Conservation (phyloP, 768 basidiomycete species). For the Tricholoma furcatifolium region DNA sequence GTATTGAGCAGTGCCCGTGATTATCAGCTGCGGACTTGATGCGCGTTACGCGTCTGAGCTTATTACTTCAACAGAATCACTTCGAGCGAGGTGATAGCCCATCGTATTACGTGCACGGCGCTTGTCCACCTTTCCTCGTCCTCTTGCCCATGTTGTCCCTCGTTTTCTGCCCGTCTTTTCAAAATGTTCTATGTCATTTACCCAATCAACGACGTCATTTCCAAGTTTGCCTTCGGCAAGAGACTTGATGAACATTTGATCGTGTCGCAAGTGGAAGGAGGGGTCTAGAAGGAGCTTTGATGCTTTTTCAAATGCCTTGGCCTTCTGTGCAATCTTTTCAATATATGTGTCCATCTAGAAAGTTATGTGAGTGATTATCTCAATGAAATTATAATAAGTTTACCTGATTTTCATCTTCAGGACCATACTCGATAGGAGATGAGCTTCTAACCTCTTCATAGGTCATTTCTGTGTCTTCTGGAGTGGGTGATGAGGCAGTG, state of each 20-base stretch:
- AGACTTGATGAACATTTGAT: conserved; percentile 15
- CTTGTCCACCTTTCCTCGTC: neutral
- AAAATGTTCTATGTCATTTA: conserved; percentile 16
- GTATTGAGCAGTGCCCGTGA: too few relatives aligned
- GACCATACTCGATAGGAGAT: conserved; percentile 10
- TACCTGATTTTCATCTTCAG: conserved; percentile 16
- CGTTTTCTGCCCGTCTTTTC: conserved; percentile 15
- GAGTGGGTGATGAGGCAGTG: conserved; percentile 5
- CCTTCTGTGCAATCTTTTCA: neutral
- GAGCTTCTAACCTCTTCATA: conserved; percentile 4
- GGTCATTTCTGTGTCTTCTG: neutral
- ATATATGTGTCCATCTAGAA: conserved; percentile 1
- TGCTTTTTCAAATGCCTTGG: conserved; percentile 3
- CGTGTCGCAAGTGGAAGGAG: neutral
- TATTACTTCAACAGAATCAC: too few relatives aligned
- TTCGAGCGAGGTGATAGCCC: too few relatives aligned
- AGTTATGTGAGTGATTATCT: conserved; percentile 1
- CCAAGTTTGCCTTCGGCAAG: conserved; percentile 10
- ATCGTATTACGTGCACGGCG: neutral
- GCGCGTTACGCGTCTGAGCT: too few relatives aligned
- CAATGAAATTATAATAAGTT: neutral
- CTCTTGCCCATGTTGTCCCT: conserved; percentile 20
- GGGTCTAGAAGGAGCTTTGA: conserved; percentile 4
- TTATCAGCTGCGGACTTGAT: too few relatives aligned
- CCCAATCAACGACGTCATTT: conserved; percentile 14